Evolutionary conservation across 2,329 filamentous ascomycete genomes (phyloP), one percentile per base, ranked within the genome.

Genomic region (Daldinia sp.): DNA sequence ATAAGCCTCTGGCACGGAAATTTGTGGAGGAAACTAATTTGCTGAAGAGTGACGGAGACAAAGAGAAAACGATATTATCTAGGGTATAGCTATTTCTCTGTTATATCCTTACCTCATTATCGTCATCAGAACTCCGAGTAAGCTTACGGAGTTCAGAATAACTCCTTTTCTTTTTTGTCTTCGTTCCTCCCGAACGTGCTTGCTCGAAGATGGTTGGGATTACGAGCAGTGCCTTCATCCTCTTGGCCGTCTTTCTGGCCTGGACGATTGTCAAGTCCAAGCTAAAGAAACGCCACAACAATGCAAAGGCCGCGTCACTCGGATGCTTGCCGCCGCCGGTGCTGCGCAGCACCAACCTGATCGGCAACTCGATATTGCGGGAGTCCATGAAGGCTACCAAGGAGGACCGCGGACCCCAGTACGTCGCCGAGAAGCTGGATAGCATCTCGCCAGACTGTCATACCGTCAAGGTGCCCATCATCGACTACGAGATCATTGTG

Each of bases 401-500:
- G 60, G 76, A 78, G 65, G 75, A 78, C 64, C 68, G 77, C 18
- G 78, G 77, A 2, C 76, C 78, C n/a, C 74, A 79, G 65, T 78
- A 76, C 67, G 72, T 80, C 12, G 71, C 76, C 42, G 72, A 74
- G 23, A 74, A 73, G n/a, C 75, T 79, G 73, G 72, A 79, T 66
- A 59, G 70, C 41, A 59, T 76, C 1, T 75, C 76, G 13, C 70
- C 69, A 2, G 39, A 75, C 26, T 74, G 76, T 42, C 78, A 81
- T 69, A 81, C 79, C 1, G 60, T 78, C 54, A 71, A 76, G 13
- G 77, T 80, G 6, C 77, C 79, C 18, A 78, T 82, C 61, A 72
- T 78, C 53, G 78, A 81, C 73, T 81, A 81, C 66, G 76, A 80
- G 60, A 69, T 82, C 41, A 46, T 81, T 26, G 74, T 79, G 10